Base-by-base conservation (phyloP, 192 early-diverging fungal species). In the Rhizoclosmatium sp. region DNA sequence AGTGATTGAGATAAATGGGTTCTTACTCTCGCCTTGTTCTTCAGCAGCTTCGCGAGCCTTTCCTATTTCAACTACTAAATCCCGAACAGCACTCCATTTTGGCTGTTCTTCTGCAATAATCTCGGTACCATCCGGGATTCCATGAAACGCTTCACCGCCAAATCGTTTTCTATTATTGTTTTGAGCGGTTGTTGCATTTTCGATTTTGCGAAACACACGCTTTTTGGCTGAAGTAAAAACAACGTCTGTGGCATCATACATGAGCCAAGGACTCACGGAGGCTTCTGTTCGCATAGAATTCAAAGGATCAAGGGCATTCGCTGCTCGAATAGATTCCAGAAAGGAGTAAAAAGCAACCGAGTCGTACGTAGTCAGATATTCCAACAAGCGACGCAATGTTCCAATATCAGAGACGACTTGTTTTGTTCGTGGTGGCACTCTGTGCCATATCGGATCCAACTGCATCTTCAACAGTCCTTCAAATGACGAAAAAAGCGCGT, bases 41-140 rank as follows among this genome's bases (percentile, higher is more conserved):
- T 7, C 62, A 21, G 62, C 62, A 65, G 5, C 9, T 16, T 65
- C 23, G 0, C 41, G 41, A 45, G 39, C 60, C 70, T 64, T 46
- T 31, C 72, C 75, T 56, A 99, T 92, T 75, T 98, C 96, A 23
- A 93, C 82, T 69, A 99, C 81, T 0, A 95, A 85, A 16, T 92
- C 88, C 1, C 72, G 74, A 41, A 99, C 72, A 10, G 92, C 87
- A 54, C 82, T 83, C 93, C 96, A 98, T 79, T 99, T 99, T 19
- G 98, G 98, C n/a, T 92, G 91, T 58, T 94, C 95, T 78, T 99
- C 97, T 54, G 98, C 78, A 46, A 93, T 87, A 0, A 93, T 91
- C 66, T 89, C 81, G 59, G 94, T 88, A 42, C 87, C 83, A 1
- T 91, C 87, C 1, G 95, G 94, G 31, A 97, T 80, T 3, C 87